These are phyloP conservation scores for Pseudopediastrum boryanum DNA, from an alignment of 139 green algal species.

Conservation along the genomic window DNA sequence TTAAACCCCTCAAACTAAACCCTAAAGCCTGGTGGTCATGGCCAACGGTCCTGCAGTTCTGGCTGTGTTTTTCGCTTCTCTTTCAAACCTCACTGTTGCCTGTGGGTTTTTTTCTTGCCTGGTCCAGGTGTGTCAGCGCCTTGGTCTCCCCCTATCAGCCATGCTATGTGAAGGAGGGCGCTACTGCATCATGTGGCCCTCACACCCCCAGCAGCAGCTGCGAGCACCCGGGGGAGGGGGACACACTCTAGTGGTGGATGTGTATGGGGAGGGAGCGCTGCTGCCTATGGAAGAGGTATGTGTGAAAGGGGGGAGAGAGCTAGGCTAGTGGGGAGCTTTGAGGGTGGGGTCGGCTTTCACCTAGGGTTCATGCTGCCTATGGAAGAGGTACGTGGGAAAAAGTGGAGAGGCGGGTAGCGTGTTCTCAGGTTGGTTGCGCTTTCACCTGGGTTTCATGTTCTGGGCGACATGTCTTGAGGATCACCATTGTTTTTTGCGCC, in stretches of 20 bases:
- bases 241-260: slow-evolving; percentile 59
- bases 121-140: slow-evolving; percentile 50
- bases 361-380: background rate
- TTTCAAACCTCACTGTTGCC: too few species aligned
- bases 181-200: slow-evolving; percentile 24
- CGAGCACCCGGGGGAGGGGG: background rate
- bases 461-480: background rate
- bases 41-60: too few species aligned
- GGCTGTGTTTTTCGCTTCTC: too few species aligned
- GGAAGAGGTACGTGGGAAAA: background rate
- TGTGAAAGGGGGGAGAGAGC: background rate
- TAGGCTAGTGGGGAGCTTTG: background rate
- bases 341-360: background rate
- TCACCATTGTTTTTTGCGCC: background rate
- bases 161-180: slow-evolving; percentile 39
- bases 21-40: too few species aligned
- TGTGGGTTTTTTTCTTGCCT: too few species aligned
- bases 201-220: slow-evolving; percentile 8
- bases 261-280: slow-evolving; percentile 62
- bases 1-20: too few species aligned
- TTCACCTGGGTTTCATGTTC: background rate
- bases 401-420: background rate
- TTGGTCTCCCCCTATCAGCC: slow-evolving; percentile 52
- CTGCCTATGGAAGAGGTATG: slow-evolving; percentile 58
- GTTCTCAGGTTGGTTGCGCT: background rate